Conservation (phyloP, 208 protist genomes). For the Trichomonas tenax region DNA sequence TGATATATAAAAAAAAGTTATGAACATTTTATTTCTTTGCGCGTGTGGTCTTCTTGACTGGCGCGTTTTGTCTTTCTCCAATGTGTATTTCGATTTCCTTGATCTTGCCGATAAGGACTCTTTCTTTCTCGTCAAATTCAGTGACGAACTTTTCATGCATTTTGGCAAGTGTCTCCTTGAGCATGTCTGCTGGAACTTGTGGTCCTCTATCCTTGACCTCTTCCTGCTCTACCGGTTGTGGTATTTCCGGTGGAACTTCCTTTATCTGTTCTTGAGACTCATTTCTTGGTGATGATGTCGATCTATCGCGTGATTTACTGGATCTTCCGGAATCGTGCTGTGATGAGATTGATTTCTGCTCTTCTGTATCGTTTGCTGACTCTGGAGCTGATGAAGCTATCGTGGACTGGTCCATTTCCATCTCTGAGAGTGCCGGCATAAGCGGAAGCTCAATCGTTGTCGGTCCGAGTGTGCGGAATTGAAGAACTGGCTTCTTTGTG, state of each 20-base stretch:
- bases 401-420: not conserved
- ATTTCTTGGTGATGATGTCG: not conserved
- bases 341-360: not conserved
- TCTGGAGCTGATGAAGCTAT: not conserved
- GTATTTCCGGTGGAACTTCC: not conserved
- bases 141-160: not conserved
- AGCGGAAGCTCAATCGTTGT: not conserved
- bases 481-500: not conserved
- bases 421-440: not conserved
- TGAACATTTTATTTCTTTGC: not conserved
- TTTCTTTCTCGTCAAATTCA: not conserved
- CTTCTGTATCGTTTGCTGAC: not conserved
- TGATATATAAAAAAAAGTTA: not conserved
- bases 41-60: not conserved
- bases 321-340: not conserved
- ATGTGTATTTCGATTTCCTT: not conserved
- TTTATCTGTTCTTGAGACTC: not conserved
- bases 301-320: not conserved
- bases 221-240: not conserved
- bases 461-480: not conserved
- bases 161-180: not conserved
- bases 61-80: not conserved
- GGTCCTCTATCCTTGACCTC: not conserved
- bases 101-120: not conserved
- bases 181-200: not conserved